phyloP scores from a whole-genome alignment of 1,284 basidiomycete genomes.

The Cryptococcus sp. region DNA sequence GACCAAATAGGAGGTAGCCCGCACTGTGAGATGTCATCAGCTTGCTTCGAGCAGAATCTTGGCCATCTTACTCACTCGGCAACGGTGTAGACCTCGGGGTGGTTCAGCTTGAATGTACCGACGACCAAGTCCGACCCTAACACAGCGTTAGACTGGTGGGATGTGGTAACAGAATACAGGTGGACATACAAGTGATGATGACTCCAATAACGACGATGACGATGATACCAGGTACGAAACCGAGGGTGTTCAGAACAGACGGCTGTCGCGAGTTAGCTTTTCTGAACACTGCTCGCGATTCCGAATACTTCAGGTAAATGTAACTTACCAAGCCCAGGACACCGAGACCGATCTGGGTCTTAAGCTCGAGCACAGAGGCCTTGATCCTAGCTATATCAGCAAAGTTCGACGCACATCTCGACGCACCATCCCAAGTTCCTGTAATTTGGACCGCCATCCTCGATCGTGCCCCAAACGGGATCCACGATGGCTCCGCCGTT shows the following conservation, averaged over 20 bases:
- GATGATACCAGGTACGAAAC: slow-evolving; percentile 42
- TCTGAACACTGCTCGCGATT: not conserved
- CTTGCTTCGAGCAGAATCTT: not conserved
- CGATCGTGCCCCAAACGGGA: slow-evolving; percentile 46
- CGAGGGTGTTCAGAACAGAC: slow-evolving; percentile 35
- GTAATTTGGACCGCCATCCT: slow-evolving; percentile 45
- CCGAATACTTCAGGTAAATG: no score
- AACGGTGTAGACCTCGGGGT: slow-evolving; percentile 39
- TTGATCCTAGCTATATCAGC: slow-evolving; percentile 26
- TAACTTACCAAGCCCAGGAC: slow-evolving; percentile 36
- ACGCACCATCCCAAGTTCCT: slow-evolving; percentile 41
- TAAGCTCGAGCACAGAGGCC: slow-evolving; percentile 39
- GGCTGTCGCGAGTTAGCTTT: slow-evolving; percentile 14
- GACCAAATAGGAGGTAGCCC: slow-evolving; percentile 39
- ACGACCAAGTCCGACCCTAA: slow-evolving; percentile 38
- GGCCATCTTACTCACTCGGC: slow-evolving; percentile 16
- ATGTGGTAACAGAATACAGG: not conserved
- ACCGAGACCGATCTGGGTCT: slow-evolving; percentile 47
- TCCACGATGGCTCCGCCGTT: slow-evolving; percentile 23
- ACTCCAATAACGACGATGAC: slow-evolving; percentile 41
- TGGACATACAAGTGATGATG: slow-evolving; percentile 43
- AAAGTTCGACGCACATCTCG: not conserved
- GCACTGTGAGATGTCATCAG: slow-evolving; percentile 21
- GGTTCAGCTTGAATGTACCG: slow-evolving; percentile 43
- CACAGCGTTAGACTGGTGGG: slow-evolving; percentile 1